Evolutionary conservation across 2,329 filamentous ascomycete species (phyloP), one percentile per base, ranked within the genome.

Genomic region (Phaeomoniella chlamydospora): DNA sequence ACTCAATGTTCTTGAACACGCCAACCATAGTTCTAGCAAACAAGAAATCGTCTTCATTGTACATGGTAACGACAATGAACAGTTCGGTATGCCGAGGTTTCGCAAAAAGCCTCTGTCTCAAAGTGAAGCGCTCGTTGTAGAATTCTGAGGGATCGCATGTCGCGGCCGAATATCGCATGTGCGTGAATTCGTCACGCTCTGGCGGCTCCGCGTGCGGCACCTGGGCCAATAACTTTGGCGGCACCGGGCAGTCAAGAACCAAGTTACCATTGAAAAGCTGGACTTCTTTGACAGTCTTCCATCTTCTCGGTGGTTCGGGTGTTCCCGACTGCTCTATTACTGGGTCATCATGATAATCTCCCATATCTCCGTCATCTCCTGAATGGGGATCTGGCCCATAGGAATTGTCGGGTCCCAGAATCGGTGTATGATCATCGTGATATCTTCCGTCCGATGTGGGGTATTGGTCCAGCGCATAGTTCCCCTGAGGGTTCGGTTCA

Each of bases 231-330:
- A 98, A 66, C 49, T 79, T 75, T 0, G 90, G 88, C 0, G 90
- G 88, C 39, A 98, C 84, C 0, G 90, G 90, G 54, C 90, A 98
- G 57, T 98, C 90, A 3, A 98, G 76, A 26, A 98, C 87, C 49
- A 98, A 72, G 59, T 98, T 98, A 44, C 90, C 90, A 46, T 92
- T 80, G 67, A 94, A 98, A 36, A 98, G 62, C 49, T 92, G 78
- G n/a, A 98, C 88, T 64, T 94, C 85, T 62, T 96, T 98, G 34
- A 98, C 88, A 0, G 90, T 98, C 68, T 96, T 98, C 83, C 85
- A 96, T 55, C 90, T 73, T 56, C 83, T 80, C 46, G 96, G 76
- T 3, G 66, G 72, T 43, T 64, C 71, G 38, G 67, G 72, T 45
- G 65, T 67, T 14, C 70, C 65, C 37, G 67, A 65, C 11, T 44